These are phyloP conservation scores for Fusarium torreyae DNA, from an alignment of 2,329 filamentous ascomycete species.

Conservation along the genomic window DNA sequence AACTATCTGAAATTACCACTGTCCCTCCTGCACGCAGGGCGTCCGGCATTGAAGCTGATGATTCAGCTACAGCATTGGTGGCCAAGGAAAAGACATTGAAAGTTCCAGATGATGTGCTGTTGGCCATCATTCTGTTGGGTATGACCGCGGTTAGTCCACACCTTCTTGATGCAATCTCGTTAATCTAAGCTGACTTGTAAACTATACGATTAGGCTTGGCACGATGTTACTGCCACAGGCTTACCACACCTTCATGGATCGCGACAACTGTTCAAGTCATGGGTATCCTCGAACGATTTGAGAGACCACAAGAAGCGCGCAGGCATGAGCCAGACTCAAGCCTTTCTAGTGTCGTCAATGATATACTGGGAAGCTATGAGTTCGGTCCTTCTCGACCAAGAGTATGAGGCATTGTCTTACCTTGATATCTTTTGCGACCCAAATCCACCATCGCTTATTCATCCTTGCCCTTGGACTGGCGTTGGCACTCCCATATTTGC, in stretches of 20 bases:
- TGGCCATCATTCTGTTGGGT: constrained; percentile 27
- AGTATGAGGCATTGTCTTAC: constrained; percentile 22
- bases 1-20: background rate
- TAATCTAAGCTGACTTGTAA: accelerated
- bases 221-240: constrained; percentile 20
- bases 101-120: constrained; percentile 31
- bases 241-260: constrained; percentile 28
- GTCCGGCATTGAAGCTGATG: background rate
- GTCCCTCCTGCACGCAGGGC: background rate
- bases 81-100: background rate
- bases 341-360: constrained; percentile 33
- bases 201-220: constrained; percentile 20
- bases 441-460: background rate
- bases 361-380: constrained; percentile 40
- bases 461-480: constrained; percentile 36
- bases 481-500: constrained; percentile 31
- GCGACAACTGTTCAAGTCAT: constrained; percentile 28
- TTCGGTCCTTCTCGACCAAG: constrained; percentile 33
- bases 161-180: accelerated
- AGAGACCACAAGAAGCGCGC: background rate
- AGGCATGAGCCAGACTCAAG: constrained; percentile 10
- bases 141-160: constrained; percentile 30
- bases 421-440: constrained; percentile 17
- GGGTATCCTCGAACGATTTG: constrained; percentile 13
- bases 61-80: background rate